Evolutionary conservation across 305 asterid species (phyloP), one percentile per base, ranked within the genome.

Genomic region (Fraxinus xanthoxyloides): DNA sequence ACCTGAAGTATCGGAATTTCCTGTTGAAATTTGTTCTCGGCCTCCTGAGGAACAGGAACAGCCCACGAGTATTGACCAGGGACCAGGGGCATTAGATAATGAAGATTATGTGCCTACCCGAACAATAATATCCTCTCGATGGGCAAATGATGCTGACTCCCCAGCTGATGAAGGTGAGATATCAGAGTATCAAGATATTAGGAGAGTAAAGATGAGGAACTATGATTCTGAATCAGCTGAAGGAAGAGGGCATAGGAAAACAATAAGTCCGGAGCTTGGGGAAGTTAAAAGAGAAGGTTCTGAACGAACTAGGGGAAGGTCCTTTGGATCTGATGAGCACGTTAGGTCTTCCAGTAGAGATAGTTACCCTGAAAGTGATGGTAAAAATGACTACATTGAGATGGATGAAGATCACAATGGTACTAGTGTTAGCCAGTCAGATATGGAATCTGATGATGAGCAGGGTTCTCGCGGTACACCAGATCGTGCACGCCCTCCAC

Each of bases 141-240:
- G 99, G 99, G 98, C 93, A 9, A 89, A 89, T 82, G 92, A 91
- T 65, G 93, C 90, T 35, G 91, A 87, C 82, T 92, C 95, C 0
- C 94, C 97, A 9, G 90, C 92, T 77, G 97, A 92, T 40, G 97
- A 95, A 89, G 97, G 94, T 82, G 97, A 88, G 85, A 88, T 92
- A 65, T 91, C 89, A 73, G 94, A 89, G 77, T 85, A 87, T 80
- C 95, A 86, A 80, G 90, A 84, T 82, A 83, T 32, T 72, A 76
- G 31, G 15, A 87, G 79, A 82, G 24, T 51, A 67, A 88, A 81
- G 85, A 69, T 2, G 40, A 88, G 83, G 80, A 86, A 78, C 80
- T 81, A 87, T 75, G 82, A 79, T 34, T 84, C 88, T 77, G 92
- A 79, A 82, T 85, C 89, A 15, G 88, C 86, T 77, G 93, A 88